Conservation (phyloP, 805 yeast species). For the Wickerhamomyces subpelliculosus region DNA sequence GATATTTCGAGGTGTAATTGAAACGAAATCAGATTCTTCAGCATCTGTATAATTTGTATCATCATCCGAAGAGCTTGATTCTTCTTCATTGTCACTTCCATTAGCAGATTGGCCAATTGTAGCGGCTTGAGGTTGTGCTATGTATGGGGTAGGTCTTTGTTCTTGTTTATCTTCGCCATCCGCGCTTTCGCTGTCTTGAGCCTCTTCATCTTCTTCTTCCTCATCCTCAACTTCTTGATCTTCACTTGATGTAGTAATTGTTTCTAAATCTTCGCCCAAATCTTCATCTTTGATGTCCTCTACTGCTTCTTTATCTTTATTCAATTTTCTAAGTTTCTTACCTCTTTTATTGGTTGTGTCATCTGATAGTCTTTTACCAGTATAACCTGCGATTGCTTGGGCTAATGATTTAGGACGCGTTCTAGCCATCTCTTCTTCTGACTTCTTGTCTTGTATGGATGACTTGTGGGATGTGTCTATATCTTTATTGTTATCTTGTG, state of each 20-base stretch:
- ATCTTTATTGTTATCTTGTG: conserved; percentile 1
- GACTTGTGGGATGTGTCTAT: too few relatives aligned
- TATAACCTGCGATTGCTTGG: conserved; percentile 20
- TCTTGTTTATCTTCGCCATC: background rate
- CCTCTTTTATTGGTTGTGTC: conserved; percentile 8
- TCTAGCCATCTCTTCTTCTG: background rate
- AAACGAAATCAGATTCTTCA: conserved; percentile 1
- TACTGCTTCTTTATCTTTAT: conserved; percentile 8
- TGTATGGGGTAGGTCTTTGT: background rate
- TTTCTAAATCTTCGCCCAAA: conserved; percentile 27
- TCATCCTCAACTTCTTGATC: conserved; percentile 24
- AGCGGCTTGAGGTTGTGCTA: background rate
- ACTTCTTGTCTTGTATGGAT: background rate
- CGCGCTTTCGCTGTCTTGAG: background rate
- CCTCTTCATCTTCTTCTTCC: conserved; percentile 9
- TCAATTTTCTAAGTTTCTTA: conserved; percentile 20
- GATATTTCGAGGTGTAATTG: conserved; percentile 13
- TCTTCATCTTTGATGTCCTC: conserved; percentile 19
- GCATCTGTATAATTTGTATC: conserved; percentile 15
- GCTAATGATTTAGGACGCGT: conserved; percentile 17
- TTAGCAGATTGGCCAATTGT: too few relatives aligned
- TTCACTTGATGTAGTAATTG: too few relatives aligned
- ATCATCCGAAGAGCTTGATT: conserved; percentile 9
- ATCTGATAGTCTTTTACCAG: conserved; percentile 14
- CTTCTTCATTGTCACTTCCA: too few relatives aligned